phyloP scores from a whole-genome alignment of 805 yeast species.

The Barnettozyma pratensis region DNA sequence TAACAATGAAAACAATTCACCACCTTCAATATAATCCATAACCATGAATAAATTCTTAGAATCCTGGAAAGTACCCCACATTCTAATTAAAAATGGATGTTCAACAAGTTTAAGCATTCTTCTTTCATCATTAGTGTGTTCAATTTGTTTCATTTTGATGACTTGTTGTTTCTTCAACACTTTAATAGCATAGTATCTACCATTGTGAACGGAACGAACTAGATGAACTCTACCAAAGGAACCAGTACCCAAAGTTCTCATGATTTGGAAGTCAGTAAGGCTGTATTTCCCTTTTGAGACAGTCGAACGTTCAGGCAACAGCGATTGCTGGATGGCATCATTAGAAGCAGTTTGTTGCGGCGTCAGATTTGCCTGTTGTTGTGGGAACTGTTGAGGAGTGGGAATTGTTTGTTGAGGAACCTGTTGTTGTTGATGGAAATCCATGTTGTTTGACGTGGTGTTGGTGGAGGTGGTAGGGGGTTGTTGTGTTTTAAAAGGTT shows the following conservation, averaged over 20 bases:
- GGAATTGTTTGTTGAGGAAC: constrained; percentile 1
- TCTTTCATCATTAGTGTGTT: constrained; percentile 93
- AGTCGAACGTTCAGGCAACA: constrained; percentile 24
- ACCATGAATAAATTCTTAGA: constrained; percentile 81
- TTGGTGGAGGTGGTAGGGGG: neutral
- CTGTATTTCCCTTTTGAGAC: constrained; percentile 64
- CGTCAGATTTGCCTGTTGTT: neutral
- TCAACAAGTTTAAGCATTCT: constrained; percentile 80
- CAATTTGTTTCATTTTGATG: constrained; percentile 89
- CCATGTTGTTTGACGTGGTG: neutral
- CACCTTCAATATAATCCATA: constrained; percentile 96
- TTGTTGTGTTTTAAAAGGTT: constrained; percentile 2
- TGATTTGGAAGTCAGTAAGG: constrained; percentile 71
- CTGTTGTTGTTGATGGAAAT: constrained; percentile 4
- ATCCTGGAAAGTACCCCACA: constrained; percentile 98
- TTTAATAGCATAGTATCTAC: constrained; percentile 89
- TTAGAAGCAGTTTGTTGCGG: neutral
- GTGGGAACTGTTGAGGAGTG: neutral
- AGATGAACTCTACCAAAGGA: constrained; percentile 94
- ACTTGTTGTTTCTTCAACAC: constrained; percentile 83
- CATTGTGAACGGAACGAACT: constrained; percentile 83
- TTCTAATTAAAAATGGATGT: constrained; percentile 85
- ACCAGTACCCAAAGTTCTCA: constrained; percentile 91
- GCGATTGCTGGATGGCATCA: constrained; percentile 16
- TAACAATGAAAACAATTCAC: constrained; percentile 80